Percentiles rank a stretch among this genome's conserved stretches.
Evolutionary conservation across 352 stramenopile species (phyloP).

Genomic region (Phytopythium mirpurense): DNA sequence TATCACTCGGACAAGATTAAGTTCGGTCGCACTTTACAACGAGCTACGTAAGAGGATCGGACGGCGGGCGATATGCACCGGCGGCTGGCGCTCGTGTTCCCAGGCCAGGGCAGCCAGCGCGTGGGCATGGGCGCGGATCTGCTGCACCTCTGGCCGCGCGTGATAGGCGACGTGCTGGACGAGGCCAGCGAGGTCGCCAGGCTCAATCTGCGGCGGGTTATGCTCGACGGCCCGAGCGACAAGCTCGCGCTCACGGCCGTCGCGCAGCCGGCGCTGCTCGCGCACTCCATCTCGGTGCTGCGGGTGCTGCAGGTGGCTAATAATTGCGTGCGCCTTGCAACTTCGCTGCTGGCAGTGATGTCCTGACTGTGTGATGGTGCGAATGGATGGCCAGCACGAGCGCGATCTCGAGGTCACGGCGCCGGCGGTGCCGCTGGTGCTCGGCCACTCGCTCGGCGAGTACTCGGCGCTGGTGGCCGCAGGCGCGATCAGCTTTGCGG

Average conservation of each 20-base stretch:
- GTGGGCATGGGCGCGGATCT: conserved; percentile 77
- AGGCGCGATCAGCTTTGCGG: conserved; percentile 52
- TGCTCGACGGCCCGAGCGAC: conserved; percentile 54
- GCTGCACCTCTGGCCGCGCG: conserved; percentile 58
- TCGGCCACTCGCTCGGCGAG: conserved; percentile 85
- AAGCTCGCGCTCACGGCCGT: conserved; percentile 67
- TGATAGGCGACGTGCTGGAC: conserved; percentile 52
- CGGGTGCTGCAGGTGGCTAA: conserved; percentile 35
- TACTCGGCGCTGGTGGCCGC: conserved; percentile 82
- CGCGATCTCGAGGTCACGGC: conserved; percentile 26
- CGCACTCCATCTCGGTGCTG: conserved; percentile 70
- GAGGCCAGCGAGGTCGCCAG: conserved; percentile 73
- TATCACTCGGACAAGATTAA: no score
- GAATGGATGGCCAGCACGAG: conserved; percentile 29
- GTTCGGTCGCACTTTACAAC: no score
- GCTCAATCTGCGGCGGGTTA: conserved; percentile 46
- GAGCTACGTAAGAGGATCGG: no score
- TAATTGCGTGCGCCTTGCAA: not conserved
- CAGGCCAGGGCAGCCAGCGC: conserved; percentile 78
- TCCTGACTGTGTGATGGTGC: not conserved
- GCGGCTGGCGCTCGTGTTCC: conserved; percentile 71
- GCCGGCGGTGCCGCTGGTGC: conserved; percentile 26
- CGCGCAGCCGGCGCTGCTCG: conserved; percentile 76
- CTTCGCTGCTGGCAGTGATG: not conserved
- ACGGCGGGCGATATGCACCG: conserved; percentile 3